Base-by-base conservation (phyloP, 306 rosid species). In the Clitoria ternatea region DNA sequence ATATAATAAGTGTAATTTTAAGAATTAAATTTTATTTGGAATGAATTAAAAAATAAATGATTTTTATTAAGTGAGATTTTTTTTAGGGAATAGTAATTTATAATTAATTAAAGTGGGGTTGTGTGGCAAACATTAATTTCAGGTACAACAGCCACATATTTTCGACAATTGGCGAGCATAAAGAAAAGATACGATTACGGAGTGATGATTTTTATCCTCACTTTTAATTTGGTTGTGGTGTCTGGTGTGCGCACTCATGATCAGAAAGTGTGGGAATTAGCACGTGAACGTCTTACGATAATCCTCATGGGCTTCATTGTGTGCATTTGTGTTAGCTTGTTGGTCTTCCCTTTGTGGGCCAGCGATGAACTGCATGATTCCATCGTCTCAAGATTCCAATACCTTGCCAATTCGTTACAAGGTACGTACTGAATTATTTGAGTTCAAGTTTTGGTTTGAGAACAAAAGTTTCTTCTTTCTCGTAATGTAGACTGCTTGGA, bases 351-450 rank as follows among this genome's bases (percentile, higher is more conserved):
- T 7, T 24, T 62, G 8, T 91, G 97, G 97, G 86, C 96, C 19
- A 84, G 97, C 20, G 88, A 91, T 69, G 92, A 91, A 62, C 88
- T 91, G 70, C 97, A 91, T 55, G 33, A 67, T 70, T 86, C 93
- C 32, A 82, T 62, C 0, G 74, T 80, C 75, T 76, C 81, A 40
- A 83, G 52, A 52, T 88, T 91, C 72, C 71, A 76, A 39, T 23
- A 69, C 70, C 86, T 91, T 40, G 96, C 91, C 6, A 15, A 32
- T 23, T 63, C 88, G 23, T 63, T 91, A 62, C 85, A 91, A 85
- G 91, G 97, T 85, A 30, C 20, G 3, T 10, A 4, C n/a, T n/a
- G n/a, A n/a, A n/a, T n/a, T n/a, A n/a, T n/a, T n/a, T n/a, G n/a
- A n/a, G n/a, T n/a, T n/a, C 5, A 29, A 52, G 23, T 32, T 27